These are phyloP conservation scores for Paratinospora sagittata DNA, from an alignment of 164 flowering plant species.

Conservation along the genomic window DNA sequence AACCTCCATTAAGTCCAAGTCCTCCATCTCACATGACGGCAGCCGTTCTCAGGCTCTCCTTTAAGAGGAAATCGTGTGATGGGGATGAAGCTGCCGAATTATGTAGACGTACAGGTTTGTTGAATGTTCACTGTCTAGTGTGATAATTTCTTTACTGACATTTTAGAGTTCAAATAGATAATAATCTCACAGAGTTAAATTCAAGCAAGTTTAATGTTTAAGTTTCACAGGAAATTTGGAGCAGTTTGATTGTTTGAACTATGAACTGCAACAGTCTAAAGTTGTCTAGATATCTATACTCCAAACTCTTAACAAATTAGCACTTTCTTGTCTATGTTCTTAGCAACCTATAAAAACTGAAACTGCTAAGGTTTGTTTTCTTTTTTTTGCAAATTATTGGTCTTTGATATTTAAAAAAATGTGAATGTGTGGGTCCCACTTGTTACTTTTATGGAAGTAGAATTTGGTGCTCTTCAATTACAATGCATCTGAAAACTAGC, in stretches of 20 bases:
- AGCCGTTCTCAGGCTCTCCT: slow-evolving; percentile 68
- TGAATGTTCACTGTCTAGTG: neutral
- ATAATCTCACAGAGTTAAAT: neutral
- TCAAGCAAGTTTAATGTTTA: neutral
- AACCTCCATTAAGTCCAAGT: slow-evolving; percentile 24
- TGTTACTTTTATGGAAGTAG: no score
- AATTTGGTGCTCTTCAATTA: no score
- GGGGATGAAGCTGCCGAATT: slow-evolving; percentile 51
- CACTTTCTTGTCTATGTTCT: no score
- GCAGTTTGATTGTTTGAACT: neutral
- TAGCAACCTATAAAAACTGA: neutral
- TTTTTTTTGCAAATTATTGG: no score
- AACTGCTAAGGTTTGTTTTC: neutral
- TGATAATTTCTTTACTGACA: neutral
- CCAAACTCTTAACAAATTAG: neutral
- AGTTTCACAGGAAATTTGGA: neutral
- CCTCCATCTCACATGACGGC: slow-evolving; percentile 45
- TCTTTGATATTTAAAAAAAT: no score
- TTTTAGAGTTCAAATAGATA: neutral
- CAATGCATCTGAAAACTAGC: neutral
- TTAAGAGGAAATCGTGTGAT: slow-evolving; percentile 71
- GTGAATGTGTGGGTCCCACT: neutral
- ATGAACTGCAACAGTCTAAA: neutral
- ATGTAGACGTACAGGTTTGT: slow-evolving; percentile 33
- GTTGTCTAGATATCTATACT: neutral